A percentile compares a stretch with the other conserved stretches of the same genome.
phyloP scores from a whole-genome alignment of 1,284 basidiomycete species.

The Cryptococcus sp. region DNA sequence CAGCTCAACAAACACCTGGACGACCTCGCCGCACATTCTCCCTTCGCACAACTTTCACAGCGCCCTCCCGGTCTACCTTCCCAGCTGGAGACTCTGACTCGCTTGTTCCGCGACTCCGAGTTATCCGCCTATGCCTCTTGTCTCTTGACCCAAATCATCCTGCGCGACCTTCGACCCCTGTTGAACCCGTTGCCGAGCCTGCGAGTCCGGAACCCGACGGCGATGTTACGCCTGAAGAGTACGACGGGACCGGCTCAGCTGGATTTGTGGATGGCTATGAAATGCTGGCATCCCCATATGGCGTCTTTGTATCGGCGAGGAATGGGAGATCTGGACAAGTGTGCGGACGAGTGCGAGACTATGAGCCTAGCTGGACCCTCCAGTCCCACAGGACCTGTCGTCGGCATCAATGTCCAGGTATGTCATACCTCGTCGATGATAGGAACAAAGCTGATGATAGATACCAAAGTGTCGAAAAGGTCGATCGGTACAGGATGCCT shows the following conservation, averaged over 20 bases:
- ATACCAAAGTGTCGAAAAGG: slow-evolving; percentile 77
- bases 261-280: slow-evolving; percentile 60
- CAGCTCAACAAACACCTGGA: slow-evolving; percentile 63
- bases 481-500: slow-evolving; percentile 54
- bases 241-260: slow-evolving; percentile 51
- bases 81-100: slow-evolving; percentile 14
- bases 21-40: slow-evolving; percentile 62
- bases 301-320: slow-evolving; percentile 53
- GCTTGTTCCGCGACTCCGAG: slow-evolving; percentile 15
- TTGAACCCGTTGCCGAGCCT: slow-evolving; percentile 58
- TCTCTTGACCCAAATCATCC: slow-evolving; percentile 71
- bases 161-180: slow-evolving; percentile 72
- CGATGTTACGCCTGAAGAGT: slow-evolving; percentile 29
- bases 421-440: slow-evolving; percentile 3
- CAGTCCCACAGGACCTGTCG: slow-evolving; percentile 35
- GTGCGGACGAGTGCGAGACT: slow-evolving; percentile 53
- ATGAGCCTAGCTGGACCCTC: slow-evolving; percentile 15
- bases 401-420: slow-evolving; percentile 58
- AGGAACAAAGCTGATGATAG: slow-evolving; percentile 44
- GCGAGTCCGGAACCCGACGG: slow-evolving; percentile 24
- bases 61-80: neutral
- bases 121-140: slow-evolving; percentile 58
- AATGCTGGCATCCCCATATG: slow-evolving; percentile 64
- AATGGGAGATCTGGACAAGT: slow-evolving; percentile 57
- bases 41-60: slow-evolving; percentile 54